These are phyloP conservation scores for Botryotinia calthae DNA, from an alignment of 2,329 filamentous ascomycete genomes.

Conservation along the genomic window DNA sequence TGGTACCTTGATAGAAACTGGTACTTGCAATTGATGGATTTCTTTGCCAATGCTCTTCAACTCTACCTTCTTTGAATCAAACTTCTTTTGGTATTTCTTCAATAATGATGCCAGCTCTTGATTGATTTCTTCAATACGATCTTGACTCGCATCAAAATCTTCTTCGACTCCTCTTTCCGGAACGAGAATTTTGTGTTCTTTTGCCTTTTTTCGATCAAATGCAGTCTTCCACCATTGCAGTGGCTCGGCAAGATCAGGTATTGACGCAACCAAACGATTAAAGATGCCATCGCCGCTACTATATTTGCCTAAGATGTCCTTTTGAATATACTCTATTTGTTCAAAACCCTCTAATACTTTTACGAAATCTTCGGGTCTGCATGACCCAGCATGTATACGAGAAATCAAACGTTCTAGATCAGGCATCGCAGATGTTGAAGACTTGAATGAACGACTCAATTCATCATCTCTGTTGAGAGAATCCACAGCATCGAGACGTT, in stretches of 20 bases:
- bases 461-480: constrained; percentile 80
- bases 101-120: constrained; percentile 69
- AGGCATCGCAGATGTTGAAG: constrained; percentile 85
- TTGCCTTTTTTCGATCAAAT: constrained; percentile 80
- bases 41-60: constrained; percentile 92
- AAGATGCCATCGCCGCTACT: constrained; percentile 79
- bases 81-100: constrained; percentile 65
- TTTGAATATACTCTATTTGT: constrained; percentile 86
- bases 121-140: constrained; percentile 73
- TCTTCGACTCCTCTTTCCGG: constrained; percentile 85
- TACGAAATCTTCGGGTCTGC: constrained; percentile 87
- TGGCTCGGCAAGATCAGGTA: constrained; percentile 77
- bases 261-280: constrained; percentile 74
- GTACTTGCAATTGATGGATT: constrained; percentile 92
- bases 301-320: constrained; percentile 72
- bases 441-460: constrained; percentile 82
- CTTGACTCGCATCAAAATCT: constrained; percentile 84
- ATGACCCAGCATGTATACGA: constrained; percentile 87
- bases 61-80: constrained; percentile 68
- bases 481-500: constrained; percentile 90
- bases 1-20: constrained; percentile 79
- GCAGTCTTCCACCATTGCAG: constrained; percentile 86
- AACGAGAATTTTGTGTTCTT: constrained; percentile 76
- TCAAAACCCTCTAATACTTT: constrained; percentile 94
- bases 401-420: constrained; percentile 94